Evolutionary conservation across 345 rosid species (phyloP), one percentile per base, ranked within the genome.

Genomic region (Corchorus capsularis): DNA sequence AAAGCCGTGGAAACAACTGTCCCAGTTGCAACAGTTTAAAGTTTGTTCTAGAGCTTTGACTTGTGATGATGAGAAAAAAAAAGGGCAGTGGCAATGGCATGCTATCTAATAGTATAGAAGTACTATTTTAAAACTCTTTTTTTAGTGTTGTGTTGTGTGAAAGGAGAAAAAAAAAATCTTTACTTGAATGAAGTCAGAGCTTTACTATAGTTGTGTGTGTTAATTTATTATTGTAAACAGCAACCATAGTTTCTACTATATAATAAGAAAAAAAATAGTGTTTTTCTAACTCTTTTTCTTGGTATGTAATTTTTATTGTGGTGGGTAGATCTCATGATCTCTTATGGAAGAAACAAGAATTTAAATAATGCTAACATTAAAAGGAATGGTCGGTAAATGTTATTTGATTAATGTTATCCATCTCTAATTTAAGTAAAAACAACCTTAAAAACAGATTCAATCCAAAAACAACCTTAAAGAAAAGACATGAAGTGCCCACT

Each of bases 21-120:
- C 39, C 85, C 91, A 34, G 77, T 86, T 64, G 82, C 89, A 9
- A 82, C 87, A 3, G 87, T 81, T 74, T 88, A 75, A 80, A 3
- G 27, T 27, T 39, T 39, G 5, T 8, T 2, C 11, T 22, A 16
- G 3, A 43, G 8, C 8, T 56, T 54, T 43, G 35, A 63, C n/a
- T 57, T 17, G n/a, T 27, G 13, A 19, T 7, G 12, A 12, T n/a
- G n/a, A n/a, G 8, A 9, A 35, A 45, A 45, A 45, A 16, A 8
- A n/a, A n/a, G n/a, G n/a, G n/a, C n/a, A n/a, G n/a, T n/a, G n/a
- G 16, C 4, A 10, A 1, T 22, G 45, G 65, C 37, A 20, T 20
- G 20, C 65, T 7, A 20, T 20, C 34, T 27, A 6, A 20, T 10
- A 22, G 5, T 59, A 17, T 27, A 27, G 27, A 27, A 27, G 27